Percentiles rank a stretch among this genome's conserved stretches.
These are phyloP conservation scores for Elaeagnus macrophylla DNA, from an alignment of 306 rosid genomes.

Conservation along the genomic window DNA sequence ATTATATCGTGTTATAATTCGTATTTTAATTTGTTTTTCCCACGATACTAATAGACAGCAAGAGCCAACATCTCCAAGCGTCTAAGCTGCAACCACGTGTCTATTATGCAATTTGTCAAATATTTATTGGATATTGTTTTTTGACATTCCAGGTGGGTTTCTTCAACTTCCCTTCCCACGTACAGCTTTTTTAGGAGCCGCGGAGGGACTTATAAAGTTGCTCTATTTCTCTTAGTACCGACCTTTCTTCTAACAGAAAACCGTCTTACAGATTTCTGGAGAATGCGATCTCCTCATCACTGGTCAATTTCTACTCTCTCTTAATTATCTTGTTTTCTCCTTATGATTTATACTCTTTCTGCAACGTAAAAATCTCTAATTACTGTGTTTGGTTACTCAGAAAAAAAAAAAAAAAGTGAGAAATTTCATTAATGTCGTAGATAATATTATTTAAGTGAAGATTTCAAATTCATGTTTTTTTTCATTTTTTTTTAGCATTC, in stretches of 20 bases:
- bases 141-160: conserved; percentile 33
- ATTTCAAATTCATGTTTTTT: no score
- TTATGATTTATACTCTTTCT: background rate
- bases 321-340: background rate
- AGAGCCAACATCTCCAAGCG: conserved; percentile 30
- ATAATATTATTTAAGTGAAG: no score
- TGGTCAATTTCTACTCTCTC: conserved; percentile 17
- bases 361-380: conserved; percentile 1
- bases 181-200: conserved; percentile 11
- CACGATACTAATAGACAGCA: conserved; percentile 7
- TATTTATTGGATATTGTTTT: background rate
- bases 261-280: conserved; percentile 12
- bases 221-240: background rate
- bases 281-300: conserved; percentile 48
- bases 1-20: no score
- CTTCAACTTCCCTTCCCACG: background rate
- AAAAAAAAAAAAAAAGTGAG: no score
- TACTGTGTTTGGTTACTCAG: no score
- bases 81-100: conserved; percentile 36
- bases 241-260: conserved; percentile 27
- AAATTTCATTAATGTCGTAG: no score
- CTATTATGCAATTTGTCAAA: background rate
- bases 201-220: background rate
- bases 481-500: no score
- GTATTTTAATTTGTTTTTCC: no score